Evolutionary conservation across 257 asterid genomes (phyloP).

Genomic region (Gentiana straminea): DNA sequence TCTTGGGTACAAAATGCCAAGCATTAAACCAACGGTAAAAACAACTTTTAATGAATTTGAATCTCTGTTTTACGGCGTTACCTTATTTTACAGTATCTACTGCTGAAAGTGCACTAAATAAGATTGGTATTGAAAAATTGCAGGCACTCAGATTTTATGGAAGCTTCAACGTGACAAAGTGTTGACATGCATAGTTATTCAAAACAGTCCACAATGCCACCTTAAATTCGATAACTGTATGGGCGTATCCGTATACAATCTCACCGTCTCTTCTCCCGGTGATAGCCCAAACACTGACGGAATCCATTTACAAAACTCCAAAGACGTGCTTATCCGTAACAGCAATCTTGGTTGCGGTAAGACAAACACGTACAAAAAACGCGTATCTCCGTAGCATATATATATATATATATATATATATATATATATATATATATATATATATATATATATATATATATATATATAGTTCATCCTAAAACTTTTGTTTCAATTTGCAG

Average conservation of each 20-base stretch:
- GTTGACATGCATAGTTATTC: conserved; percentile 71
- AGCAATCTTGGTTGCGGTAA: conserved; percentile 74
- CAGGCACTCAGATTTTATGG: conserved; percentile 89
- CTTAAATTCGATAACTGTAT: conserved; percentile 71
- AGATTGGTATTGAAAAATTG: conserved; percentile 4
- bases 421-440: no score
- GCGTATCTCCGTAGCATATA: no score
- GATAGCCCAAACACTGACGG: conserved; percentile 95
- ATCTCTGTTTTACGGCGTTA: no score
- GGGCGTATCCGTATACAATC: conserved; percentile 70
- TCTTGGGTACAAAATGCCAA: no score
- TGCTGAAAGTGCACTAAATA: neutral
- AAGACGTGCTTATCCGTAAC: conserved; percentile 61
- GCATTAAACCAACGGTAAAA: no score
- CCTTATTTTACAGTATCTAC: no score
- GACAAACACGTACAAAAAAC: no score
- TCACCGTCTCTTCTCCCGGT: conserved; percentile 64
- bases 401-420: no score
- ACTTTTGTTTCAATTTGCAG: conserved; percentile 20
- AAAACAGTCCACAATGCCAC: conserved; percentile 78
- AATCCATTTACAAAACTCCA: conserved; percentile 82
- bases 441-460: no score
- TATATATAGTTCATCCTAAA: neutral
- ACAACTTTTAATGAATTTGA: no score
- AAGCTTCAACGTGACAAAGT: conserved; percentile 69